Evolutionary conservation across 768 basidiomycete species (phyloP).

Genomic region (Amanita muscaria): DNA sequence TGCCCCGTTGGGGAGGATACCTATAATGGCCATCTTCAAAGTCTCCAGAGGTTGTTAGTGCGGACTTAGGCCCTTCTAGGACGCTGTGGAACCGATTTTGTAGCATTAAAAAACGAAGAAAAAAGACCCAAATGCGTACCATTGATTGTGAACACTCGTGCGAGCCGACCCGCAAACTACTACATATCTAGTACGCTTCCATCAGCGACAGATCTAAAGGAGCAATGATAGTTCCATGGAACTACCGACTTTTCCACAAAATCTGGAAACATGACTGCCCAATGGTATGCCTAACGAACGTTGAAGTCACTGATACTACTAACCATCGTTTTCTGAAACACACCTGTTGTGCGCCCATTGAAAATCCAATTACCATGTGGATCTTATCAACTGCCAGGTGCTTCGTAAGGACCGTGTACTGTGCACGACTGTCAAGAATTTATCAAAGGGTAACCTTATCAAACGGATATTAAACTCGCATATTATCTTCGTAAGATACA

Average conservation of each 20-base stretch:
- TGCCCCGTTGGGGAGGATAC: constrained; percentile 34
- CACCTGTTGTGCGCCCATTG: constrained; percentile 46
- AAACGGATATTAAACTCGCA: constrained; percentile 33
- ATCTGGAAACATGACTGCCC: constrained; percentile 48
- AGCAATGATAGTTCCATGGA: neutral
- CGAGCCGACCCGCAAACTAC: too few species aligned
- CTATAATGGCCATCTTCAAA: constrained; percentile 48
- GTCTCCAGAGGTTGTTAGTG: constrained; percentile 44
- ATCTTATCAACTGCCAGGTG: constrained; percentile 35
- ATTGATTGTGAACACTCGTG: too few species aligned
- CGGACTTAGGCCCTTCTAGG: constrained; percentile 50
- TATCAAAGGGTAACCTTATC: neutral
- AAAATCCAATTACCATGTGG: constrained; percentile 43
- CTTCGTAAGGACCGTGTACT: constrained; percentile 44
- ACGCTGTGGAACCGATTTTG: constrained; percentile 30
- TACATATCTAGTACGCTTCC: too few species aligned
- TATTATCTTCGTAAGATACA: constrained; percentile 51
- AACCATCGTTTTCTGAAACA: neutral
- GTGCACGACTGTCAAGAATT: constrained; percentile 49
- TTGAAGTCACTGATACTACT: neutral
- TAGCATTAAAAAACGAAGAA: neutral
- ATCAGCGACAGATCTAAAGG: neutral
- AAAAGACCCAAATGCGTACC: constrained; percentile 24
- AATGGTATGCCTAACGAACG: constrained; percentile 42
- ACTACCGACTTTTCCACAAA: constrained; percentile 40